Conservation (phyloP, 148 eudicot species). For the Spergularia bocconei region DNA sequence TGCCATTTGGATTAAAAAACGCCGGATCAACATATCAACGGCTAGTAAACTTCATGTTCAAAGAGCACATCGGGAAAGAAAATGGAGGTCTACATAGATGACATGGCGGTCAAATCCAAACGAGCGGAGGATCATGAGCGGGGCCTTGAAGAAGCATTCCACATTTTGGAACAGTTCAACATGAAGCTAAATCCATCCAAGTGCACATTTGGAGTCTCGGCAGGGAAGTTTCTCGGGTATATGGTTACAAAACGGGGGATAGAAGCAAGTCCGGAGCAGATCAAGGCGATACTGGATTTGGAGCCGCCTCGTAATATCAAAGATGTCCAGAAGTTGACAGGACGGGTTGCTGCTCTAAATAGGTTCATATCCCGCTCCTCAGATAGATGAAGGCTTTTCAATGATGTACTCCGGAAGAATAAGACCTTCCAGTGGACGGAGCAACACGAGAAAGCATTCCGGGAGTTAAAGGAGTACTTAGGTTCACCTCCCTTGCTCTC, state of each 20-base stretch:
- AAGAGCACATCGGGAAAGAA: not conserved
- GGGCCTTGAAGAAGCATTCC: not conserved
- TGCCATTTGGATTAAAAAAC: too few species aligned
- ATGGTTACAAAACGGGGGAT: not conserved
- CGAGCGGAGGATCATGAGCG: not conserved
- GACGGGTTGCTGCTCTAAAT: too few species aligned
- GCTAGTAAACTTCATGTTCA: not conserved
- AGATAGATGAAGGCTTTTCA: not conserved
- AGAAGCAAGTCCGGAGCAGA: not conserved
- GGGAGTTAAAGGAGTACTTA: not conserved
- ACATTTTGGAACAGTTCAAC: not conserved
- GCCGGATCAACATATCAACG: too few species aligned
- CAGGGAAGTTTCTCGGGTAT: not conserved
- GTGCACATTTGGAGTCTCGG: not conserved
- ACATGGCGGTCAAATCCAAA: not conserved
- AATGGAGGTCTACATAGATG: not conserved
- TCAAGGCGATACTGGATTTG: not conserved
- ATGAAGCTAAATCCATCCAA: not conserved
- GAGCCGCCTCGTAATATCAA: not conserved
- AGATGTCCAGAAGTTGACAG: not conserved
- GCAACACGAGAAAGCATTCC: not conserved
- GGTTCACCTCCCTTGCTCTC: not conserved
- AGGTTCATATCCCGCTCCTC: not conserved
- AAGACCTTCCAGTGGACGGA: not conserved
- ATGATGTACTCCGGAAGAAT: not conserved